Conservation (phyloP, 164 flowering plant species). For the Magnolia sinica region DNA sequence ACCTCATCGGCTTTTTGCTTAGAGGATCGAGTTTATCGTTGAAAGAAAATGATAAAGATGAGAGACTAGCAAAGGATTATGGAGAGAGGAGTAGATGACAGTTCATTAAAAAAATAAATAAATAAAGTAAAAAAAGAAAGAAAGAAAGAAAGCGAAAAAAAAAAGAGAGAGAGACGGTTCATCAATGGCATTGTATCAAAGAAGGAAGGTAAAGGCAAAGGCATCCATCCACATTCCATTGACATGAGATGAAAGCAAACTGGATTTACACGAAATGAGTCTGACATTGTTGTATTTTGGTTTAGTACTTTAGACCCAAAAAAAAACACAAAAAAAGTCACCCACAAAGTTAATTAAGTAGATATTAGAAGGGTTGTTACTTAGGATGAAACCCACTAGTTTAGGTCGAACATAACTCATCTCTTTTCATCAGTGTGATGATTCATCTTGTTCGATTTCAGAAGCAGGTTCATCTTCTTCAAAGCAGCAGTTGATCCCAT, state of each 20-base stretch:
- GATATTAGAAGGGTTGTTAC: conserved; percentile 2
- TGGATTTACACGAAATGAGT: conserved; percentile 26
- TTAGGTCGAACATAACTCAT: no score
- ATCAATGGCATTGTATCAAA: neutral
- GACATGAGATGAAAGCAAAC: conserved; percentile 16
- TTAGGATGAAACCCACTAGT: neutral
- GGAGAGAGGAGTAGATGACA: neutral
- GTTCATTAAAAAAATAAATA: no score
- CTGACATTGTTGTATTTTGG: conserved; percentile 17
- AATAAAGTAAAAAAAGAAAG: no score
- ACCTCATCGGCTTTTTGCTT: neutral
- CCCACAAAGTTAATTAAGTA: neutral
- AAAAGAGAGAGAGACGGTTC: neutral
- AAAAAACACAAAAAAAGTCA: neutral
- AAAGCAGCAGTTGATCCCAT: conserved; percentile 52
- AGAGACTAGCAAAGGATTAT: neutral
- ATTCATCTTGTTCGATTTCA: conserved; percentile 71
- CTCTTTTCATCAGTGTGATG: conserved; percentile 26
- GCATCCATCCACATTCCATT: conserved; percentile 5
- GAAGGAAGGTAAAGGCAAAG: neutral
- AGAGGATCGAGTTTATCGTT: neutral
- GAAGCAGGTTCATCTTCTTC: conserved; percentile 81
- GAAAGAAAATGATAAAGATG: neutral
- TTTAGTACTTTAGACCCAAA: neutral
- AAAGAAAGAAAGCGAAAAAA: no score